Evolutionary conservation across 768 basidiomycete species (phyloP).

Genomic region (Tulasnella sp.): DNA sequence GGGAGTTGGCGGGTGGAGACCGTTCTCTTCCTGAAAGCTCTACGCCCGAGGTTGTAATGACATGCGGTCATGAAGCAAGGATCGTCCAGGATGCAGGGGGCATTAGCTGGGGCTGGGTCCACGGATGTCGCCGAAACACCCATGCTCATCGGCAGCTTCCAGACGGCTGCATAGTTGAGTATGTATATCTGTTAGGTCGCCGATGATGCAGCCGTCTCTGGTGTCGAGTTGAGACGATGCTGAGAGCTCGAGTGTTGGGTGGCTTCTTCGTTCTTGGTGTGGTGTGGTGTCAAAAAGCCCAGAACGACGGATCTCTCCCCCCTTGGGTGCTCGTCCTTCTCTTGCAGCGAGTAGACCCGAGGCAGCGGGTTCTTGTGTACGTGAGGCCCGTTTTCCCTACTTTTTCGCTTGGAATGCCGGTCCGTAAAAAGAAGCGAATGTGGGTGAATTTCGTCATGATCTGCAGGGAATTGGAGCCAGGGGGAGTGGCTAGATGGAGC

Average conservation of each 20-base stretch:
- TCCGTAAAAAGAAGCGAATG: not conserved
- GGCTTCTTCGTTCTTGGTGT: conserved; percentile 9
- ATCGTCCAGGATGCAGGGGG: not conserved
- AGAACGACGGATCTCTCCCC: conserved; percentile 7
- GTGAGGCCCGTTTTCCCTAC: not conserved
- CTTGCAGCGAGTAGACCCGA: not conserved
- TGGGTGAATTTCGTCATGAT: not conserved
- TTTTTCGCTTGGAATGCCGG: not conserved
- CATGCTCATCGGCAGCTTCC: not conserved
- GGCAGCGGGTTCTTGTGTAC: not conserved
- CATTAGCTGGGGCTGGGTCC: not conserved
- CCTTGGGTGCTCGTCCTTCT: not conserved
- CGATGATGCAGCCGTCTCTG: not conserved
- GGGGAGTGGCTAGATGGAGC: conserved; percentile 2
- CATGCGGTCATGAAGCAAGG: not conserved
- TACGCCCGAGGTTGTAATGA: not conserved
- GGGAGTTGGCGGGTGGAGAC: conserved; percentile 5
- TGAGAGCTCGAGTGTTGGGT: conserved; percentile 9
- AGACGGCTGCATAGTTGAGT: not conserved
- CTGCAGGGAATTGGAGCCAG: not conserved
- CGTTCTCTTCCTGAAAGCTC: not conserved
- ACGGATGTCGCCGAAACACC: not conserved
- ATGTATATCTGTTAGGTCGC: not conserved
- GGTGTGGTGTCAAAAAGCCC: conserved; percentile 13
- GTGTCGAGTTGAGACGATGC: conserved; percentile 14